Evolutionary conservation across 768 basidiomycete species (phyloP).

Genomic region (Tulasnella sp.): DNA sequence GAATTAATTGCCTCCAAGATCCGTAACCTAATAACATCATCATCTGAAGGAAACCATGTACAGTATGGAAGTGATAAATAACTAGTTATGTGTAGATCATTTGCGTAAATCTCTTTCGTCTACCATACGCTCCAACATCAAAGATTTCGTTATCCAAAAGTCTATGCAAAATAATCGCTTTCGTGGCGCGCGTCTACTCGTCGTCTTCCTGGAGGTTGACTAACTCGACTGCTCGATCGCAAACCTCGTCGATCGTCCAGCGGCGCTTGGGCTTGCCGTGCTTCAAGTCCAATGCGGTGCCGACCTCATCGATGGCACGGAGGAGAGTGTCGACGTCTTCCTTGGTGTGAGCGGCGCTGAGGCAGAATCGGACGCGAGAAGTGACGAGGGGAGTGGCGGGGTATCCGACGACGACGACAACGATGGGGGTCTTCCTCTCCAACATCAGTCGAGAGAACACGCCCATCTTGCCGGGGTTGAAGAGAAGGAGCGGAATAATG

Average conservation of each 20-base stretch:
- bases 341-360: slow-evolving; percentile 94
- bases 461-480: slow-evolving; percentile 91
- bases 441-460: slow-evolving; percentile 89
- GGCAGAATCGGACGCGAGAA: slow-evolving; percentile 86
- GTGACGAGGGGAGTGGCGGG: slow-evolving; percentile 88
- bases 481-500: slow-evolving; percentile 87
- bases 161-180: background rate
- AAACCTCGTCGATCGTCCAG: slow-evolving; percentile 76
- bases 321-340: slow-evolving; percentile 88
- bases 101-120: background rate
- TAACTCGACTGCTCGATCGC: slow-evolving; percentile 68
- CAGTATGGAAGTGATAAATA: background rate
- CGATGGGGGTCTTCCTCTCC: slow-evolving; percentile 70
- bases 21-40: background rate
- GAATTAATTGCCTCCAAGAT: background rate
- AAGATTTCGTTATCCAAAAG: background rate
- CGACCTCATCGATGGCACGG: slow-evolving; percentile 86
- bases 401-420: slow-evolving; percentile 87
- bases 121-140: background rate
- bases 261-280: slow-evolving; percentile 60
- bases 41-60: background rate
- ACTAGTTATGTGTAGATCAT: background rate
- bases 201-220: slow-evolving; percentile 44
- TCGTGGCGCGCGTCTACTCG: background rate
- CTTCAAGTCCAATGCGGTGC: slow-evolving; percentile 85